These are phyloP conservation scores for Aureobasidium sp. DNA, from an alignment of 2,329 filamentous ascomycete genomes.

Conservation along the genomic window DNA sequence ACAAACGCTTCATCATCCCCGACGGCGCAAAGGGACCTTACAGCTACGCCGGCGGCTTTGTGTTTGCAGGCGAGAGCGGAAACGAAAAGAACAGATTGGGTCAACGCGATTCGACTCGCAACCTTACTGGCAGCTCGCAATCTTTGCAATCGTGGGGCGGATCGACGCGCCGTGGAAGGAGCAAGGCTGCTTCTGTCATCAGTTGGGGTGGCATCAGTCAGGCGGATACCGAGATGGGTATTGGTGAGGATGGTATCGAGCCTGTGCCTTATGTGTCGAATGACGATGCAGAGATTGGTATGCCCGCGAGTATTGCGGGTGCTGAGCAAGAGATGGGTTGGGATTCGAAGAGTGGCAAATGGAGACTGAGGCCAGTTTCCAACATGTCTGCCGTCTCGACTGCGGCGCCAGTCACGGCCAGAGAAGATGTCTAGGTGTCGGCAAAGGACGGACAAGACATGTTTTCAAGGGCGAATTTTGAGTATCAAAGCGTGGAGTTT, in stretches of 20 bases:
- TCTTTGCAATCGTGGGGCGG: constrained; percentile 15
- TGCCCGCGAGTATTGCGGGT: constrained; percentile 15
- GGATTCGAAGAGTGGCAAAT: constrained; percentile 25
- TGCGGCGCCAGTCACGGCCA: neutral
- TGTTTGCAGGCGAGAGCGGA: constrained; percentile 23
- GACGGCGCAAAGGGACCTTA: constrained; percentile 55
- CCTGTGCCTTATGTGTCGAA: constrained; percentile 23
- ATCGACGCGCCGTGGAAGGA: neutral
- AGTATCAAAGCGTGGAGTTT: neutral
- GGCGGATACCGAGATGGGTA: constrained; percentile 21
- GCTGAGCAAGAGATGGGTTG: constrained; percentile 26
- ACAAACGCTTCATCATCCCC: constrained; percentile 68
- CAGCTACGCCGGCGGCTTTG: constrained; percentile 17
- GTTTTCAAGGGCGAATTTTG: neutral
- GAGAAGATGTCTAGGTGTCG: neutral
- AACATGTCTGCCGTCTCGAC: neutral
- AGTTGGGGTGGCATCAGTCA: constrained; percentile 26
- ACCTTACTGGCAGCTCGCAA: constrained; percentile 20
- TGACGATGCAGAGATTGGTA: constrained; percentile 11
- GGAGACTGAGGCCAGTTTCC: constrained; percentile 24
- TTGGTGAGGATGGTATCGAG: constrained; percentile 26
- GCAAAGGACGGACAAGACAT: neutral
- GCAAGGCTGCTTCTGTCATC: constrained; percentile 16
- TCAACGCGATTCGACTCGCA: constrained; percentile 21
- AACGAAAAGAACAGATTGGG: constrained; percentile 25